Evolutionary conservation across 2,329 filamentous ascomycete genomes (phyloP).

Genomic region (Venturia pyrina): DNA sequence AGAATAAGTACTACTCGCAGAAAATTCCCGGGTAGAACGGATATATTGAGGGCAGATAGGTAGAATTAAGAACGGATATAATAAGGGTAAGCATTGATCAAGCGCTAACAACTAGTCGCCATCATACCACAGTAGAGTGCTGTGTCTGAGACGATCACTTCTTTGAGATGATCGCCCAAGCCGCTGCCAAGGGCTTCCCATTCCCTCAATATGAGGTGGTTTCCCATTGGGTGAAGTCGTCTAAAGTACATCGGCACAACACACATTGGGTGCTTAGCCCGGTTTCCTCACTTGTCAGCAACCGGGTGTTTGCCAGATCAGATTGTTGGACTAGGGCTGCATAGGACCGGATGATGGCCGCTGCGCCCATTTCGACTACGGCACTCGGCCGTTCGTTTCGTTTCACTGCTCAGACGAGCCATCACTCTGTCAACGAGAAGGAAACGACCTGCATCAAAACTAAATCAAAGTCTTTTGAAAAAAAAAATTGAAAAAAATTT

Average conservation of each 20-base stretch:
- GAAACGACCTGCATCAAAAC: background rate
- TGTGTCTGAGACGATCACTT: constrained; percentile 1
- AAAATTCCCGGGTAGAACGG: no score
- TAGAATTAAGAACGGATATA: no score
- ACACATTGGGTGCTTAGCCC: background rate
- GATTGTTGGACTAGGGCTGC: background rate
- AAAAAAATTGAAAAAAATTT: no score
- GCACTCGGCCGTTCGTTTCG: background rate
- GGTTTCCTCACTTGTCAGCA: background rate
- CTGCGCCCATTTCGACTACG: background rate
- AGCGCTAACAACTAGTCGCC: no score
- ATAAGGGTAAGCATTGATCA: no score
- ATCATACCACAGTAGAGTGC: no score
- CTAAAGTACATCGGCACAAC: background rate
- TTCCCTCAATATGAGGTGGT: background rate
- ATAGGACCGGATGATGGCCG: background rate
- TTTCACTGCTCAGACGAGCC: background rate
- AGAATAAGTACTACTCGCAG: no score
- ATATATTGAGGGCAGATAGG: no score
- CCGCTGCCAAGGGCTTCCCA: background rate
- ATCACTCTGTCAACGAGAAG: background rate
- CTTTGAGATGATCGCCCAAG: constrained; percentile 1
- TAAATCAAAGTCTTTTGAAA: no score
- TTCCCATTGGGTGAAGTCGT: background rate
- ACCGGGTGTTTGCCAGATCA: constrained; percentile 4